phyloP scores from a whole-genome alignment of 2,329 filamentous ascomycete species.

The Lecanicillium sp. region DNA sequence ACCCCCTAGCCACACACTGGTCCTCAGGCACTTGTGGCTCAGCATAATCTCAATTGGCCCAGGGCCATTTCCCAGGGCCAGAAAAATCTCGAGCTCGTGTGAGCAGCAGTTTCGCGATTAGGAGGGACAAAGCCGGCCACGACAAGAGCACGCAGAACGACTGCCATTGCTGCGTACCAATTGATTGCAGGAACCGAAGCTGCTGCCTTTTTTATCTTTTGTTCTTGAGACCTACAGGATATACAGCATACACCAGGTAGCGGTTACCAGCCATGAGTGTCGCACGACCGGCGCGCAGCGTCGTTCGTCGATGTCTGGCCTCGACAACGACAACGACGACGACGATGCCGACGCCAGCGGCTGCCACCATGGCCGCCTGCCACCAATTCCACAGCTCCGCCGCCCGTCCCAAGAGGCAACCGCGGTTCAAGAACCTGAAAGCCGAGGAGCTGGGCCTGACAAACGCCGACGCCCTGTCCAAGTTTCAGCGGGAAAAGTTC shows the following conservation, averaged over 20 bases:
- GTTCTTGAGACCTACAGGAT: too few relatives aligned
- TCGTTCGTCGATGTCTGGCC: constrained; percentile 43
- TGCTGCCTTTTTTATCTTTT: not conserved
- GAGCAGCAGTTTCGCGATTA: constrained; percentile 3
- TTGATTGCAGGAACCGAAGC: constrained; percentile 2
- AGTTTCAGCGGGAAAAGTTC: constrained; percentile 41
- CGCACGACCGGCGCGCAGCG: constrained; percentile 45
- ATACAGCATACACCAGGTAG: constrained; percentile 7
- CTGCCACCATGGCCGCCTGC: constrained; percentile 21
- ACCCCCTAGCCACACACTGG: not conserved
- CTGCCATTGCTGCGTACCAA: not conserved
- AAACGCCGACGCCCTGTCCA: constrained; percentile 32
- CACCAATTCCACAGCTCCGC: constrained; percentile 46
- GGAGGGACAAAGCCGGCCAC: too few relatives aligned
- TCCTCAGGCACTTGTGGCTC: constrained; percentile 2
- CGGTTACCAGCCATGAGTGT: constrained; percentile 40
- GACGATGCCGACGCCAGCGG: constrained; percentile 14
- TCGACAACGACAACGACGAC: constrained; percentile 18
- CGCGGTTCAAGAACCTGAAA: constrained; percentile 45
- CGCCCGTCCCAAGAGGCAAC: constrained; percentile 36
- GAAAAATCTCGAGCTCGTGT: constrained; percentile 8
- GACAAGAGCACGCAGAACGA: constrained; percentile 1
- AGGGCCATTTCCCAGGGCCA: constrained; percentile 2
- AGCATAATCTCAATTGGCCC: not conserved
- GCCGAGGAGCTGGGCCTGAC: constrained; percentile 44